These are phyloP conservation scores for Thermoascus crustaceus DNA, from an alignment of 2,329 filamentous ascomycete genomes.

Conservation along the genomic window DNA sequence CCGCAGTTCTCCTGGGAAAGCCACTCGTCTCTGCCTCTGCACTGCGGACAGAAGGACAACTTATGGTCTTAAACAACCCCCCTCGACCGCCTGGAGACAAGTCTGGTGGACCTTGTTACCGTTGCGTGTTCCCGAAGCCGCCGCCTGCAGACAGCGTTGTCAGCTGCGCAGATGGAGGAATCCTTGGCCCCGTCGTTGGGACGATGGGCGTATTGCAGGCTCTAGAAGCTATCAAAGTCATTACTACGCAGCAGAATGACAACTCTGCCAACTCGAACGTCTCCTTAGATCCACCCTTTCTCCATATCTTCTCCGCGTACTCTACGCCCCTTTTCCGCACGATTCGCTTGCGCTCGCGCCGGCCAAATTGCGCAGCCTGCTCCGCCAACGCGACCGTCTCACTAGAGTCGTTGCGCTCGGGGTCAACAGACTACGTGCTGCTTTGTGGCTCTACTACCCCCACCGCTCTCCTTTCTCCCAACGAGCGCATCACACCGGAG, in stretches of 20 bases:
- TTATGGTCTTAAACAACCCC: constrained; percentile 80
- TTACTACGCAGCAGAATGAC: constrained; percentile 39
- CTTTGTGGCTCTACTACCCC: constrained; percentile 66
- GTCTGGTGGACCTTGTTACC: constrained; percentile 74
- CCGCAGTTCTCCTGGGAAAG: constrained; percentile 70
- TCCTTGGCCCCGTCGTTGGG: constrained; percentile 86
- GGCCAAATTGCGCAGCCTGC: constrained; percentile 69
- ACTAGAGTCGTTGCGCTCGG: constrained; percentile 51
- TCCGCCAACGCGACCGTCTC: constrained; percentile 57
- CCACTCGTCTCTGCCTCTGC: constrained; percentile 85
- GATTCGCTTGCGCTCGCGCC: constrained; percentile 62
- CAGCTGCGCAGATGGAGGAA: constrained; percentile 86
- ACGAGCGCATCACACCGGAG: constrained; percentile 59
- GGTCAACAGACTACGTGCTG: constrained; percentile 70
- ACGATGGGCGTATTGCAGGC: constrained; percentile 90
- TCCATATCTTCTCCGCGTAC: constrained; percentile 39
- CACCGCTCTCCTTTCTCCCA: constrained; percentile 48
- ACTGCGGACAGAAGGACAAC: constrained; percentile 77
- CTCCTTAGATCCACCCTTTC: constrained; percentile 21
- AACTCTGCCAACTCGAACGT: constrained; percentile 9
- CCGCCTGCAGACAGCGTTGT: constrained; percentile 75
- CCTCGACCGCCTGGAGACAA: constrained; percentile 51
- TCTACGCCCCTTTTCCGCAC: constrained; percentile 55
- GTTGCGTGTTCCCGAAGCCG: constrained; percentile 83
- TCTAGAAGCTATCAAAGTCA: constrained; percentile 77